Conservation (phyloP, 2,329 filamentous ascomycete genomes). For the Calonectria pauciramosa region DNA sequence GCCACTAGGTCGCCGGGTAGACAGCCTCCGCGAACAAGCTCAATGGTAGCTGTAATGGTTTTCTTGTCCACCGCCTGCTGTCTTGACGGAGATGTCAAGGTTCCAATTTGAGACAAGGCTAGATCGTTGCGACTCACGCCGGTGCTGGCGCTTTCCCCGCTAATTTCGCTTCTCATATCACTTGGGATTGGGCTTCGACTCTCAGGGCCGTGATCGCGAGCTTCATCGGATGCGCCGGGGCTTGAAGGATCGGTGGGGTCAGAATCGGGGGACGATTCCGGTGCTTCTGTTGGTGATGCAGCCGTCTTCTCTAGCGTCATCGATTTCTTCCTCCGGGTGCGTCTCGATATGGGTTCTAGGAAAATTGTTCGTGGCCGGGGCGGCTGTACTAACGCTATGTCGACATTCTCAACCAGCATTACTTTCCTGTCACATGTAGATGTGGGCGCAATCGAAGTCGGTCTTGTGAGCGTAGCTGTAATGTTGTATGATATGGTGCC, state of each 20-base stretch:
- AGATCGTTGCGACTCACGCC: conserved; percentile 68
- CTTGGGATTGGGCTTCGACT: conserved; percentile 60
- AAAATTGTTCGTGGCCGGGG: conserved; percentile 88
- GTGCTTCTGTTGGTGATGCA: conserved; percentile 57
- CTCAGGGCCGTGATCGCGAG: conserved; percentile 52
- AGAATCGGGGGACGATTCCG: conserved; percentile 52
- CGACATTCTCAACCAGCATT: conserved; percentile 83
- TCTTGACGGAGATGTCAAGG: conserved; percentile 51
- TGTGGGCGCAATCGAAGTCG: conserved; percentile 86
- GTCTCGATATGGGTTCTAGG: conserved; percentile 86
- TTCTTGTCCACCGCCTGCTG: conserved; percentile 71
- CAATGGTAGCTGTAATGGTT: conserved; percentile 88
- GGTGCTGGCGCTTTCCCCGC: conserved; percentile 78
- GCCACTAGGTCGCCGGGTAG: conserved; percentile 87
- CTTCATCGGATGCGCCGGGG: conserved; percentile 54
- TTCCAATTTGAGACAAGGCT: conserved; percentile 51
- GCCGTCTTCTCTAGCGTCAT: conserved; percentile 60
- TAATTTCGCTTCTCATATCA: conserved; percentile 77
- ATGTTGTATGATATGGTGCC: conserved; percentile 94
- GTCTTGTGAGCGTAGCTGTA: conserved; percentile 89
- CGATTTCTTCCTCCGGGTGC: conserved; percentile 73
- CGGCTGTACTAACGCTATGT: conserved; percentile 80
- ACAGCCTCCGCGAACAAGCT: conserved; percentile 85
- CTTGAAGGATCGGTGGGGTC: conserved; percentile 57
- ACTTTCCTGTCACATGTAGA: conserved; percentile 86